These are phyloP conservation scores for Hura crepitans DNA, from an alignment of 441 rosid genomes.

Conservation along the genomic window DNA sequence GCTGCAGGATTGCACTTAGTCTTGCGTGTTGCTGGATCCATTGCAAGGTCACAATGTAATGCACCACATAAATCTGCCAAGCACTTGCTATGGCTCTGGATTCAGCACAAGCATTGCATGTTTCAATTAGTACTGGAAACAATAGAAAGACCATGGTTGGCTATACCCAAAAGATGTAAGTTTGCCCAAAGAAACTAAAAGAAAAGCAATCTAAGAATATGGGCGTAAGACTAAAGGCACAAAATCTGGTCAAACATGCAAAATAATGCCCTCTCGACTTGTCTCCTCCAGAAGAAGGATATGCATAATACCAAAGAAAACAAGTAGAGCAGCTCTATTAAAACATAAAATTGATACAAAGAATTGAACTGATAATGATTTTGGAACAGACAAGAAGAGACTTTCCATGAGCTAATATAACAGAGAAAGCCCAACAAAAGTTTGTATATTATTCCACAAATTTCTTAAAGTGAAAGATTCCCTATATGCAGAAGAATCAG, in stretches of 20 bases:
- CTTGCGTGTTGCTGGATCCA: constrained; percentile 54
- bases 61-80: constrained; percentile 93
- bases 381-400: neutral
- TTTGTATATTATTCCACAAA: neutral
- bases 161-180: neutral
- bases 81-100: constrained; percentile 69
- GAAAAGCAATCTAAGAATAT: neutral
- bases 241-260: neutral
- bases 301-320: neutral
- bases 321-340: neutral
- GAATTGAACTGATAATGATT: neutral
- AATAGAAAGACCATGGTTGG: neutral
- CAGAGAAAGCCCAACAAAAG: neutral
- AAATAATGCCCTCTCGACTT: neutral
- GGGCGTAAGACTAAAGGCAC: neutral
- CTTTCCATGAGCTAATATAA: neutral
- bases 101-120: constrained; percentile 23
- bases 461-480: neutral
- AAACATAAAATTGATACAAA: neutral
- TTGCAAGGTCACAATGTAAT: constrained; percentile 74
- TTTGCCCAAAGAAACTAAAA: neutral
- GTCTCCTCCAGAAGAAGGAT: neutral
- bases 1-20: constrained; percentile 92
- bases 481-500: neutral
- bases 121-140: constrained; percentile 6